Evolutionary conservation across 169 alveolate genomes (phyloP).

Genomic region (Plasmodium knowlesi): DNA sequence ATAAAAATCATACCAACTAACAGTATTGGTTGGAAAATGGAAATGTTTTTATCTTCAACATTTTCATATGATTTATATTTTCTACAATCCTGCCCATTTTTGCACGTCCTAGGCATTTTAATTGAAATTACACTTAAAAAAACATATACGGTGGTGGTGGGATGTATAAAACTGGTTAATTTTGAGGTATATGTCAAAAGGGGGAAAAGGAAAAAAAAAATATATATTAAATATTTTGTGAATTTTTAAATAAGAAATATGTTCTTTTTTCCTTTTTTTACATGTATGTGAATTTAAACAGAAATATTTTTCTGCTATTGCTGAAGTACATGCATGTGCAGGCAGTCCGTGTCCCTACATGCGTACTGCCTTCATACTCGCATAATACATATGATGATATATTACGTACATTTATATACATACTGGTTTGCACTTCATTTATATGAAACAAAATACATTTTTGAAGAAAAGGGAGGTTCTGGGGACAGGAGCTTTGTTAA

Average conservation of each 20-base stretch:
- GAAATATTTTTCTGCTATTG: neutral
- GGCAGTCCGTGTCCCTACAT: neutral
- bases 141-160: slow-evolving; percentile 19
- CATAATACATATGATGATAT: neutral
- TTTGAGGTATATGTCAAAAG: neutral
- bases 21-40: slow-evolving; percentile 50
- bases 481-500: neutral
- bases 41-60: slow-evolving; percentile 54
- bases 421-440: neutral
- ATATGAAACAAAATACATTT: neutral
- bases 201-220: neutral
- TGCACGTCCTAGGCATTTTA: slow-evolving; percentile 73
- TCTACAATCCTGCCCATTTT: slow-evolving; percentile 73
- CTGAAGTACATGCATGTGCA: neutral
- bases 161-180: neutral
- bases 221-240: neutral
- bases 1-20: slow-evolving; percentile 54
- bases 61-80: slow-evolving; percentile 68
- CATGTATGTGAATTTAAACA: neutral
- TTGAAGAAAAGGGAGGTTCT: neutral
- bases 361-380: neutral
- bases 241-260: neutral
- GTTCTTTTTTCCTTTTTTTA: neutral
- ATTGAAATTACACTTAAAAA: slow-evolving; percentile 23
- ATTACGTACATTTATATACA: neutral